Evolutionary conservation across 129 eudicot species (phyloP), one percentile per base, ranked within the genome.

Genomic region (Smallanthus sonchifolius): DNA sequence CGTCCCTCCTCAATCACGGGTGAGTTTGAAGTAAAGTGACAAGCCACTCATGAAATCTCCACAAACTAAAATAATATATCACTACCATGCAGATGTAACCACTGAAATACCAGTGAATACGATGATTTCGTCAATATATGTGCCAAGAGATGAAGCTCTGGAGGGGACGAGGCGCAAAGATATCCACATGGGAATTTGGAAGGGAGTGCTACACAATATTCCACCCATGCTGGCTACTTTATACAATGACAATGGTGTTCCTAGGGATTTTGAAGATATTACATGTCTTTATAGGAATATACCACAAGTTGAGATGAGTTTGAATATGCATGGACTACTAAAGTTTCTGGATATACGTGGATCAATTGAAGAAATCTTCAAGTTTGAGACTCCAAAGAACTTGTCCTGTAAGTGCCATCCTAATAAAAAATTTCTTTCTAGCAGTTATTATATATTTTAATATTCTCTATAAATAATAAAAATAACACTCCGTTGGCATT

Each of bases 111-210:
- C 87, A 10, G 72, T 81, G 70, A 32, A 76, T 43, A 28, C 74
- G 9, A 14, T 67, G 66, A 76, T 19, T 7, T 56, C 75, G 28
- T 89, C 96, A 35, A 83, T 82, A 83, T 93, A 90, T 28, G 96
- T 93, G 64, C 98, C 98, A 28, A 83, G 95, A 73, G 98, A 93
- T 67, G 98, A 93, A 83, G 89, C 77, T 56, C 77, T 93, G 13
- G 98, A 93, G 87, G 98, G 87, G 77, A 81, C 82, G 1, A 86
- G 91, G 67, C 77, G 76, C 32, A 82, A 81, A 1, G 83, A 92
- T 32, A 89, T 93, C 77, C 78, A 84, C 20, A 75, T 77, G 13
- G 85, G 96, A 56, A 86, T 86, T 77, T 83, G 83, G 2, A 93
- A 84, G 77, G 98, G 82, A 0, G 86, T 88, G 54, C 84, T 90